Evolutionary conservation across 495 filamentous ascomycete species (phyloP).

Genomic region (Hypoxylon rickii): DNA sequence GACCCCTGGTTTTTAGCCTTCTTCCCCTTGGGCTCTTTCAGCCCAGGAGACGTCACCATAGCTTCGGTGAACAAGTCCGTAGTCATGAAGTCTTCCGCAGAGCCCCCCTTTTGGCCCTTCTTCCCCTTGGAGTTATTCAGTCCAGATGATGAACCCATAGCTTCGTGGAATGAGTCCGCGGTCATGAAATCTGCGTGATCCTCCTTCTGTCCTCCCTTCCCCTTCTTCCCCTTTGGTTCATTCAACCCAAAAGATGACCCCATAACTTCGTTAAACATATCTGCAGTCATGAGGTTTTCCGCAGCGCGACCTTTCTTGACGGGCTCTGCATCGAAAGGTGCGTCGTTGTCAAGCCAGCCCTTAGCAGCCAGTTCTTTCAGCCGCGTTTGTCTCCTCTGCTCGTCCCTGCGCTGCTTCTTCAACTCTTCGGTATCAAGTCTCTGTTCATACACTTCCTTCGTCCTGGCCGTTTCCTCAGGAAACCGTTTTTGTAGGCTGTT

Average conservation of each 20-base stretch:
- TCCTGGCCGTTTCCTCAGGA: neutral
- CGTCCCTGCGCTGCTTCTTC: neutral
- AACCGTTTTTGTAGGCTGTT: neutral
- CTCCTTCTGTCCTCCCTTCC: neutral
- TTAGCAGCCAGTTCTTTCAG: too few species aligned
- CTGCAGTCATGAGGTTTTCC: neutral
- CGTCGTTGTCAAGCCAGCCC: too few species aligned
- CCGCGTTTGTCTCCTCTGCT: neutral
- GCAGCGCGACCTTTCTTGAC: too few species aligned
- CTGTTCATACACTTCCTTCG: neutral
- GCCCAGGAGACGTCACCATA: neutral
- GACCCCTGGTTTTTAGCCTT: neutral
- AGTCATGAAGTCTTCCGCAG: neutral
- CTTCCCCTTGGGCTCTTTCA: neutral
- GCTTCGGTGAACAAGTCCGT: neutral
- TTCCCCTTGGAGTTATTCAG: too few species aligned
- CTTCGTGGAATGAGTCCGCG: conserved; percentile 6
- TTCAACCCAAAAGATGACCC: neutral
- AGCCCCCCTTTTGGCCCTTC: neutral
- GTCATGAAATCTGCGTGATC: neutral
- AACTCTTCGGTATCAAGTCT: neutral
- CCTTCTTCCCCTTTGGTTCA: neutral
- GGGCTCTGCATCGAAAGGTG: too few species aligned
- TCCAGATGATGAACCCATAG: too few species aligned
- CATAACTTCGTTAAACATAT: neutral